Base-by-base conservation (phyloP, 768 basidiomycete species). In the Tricholoma hemisulphureum region DNA sequence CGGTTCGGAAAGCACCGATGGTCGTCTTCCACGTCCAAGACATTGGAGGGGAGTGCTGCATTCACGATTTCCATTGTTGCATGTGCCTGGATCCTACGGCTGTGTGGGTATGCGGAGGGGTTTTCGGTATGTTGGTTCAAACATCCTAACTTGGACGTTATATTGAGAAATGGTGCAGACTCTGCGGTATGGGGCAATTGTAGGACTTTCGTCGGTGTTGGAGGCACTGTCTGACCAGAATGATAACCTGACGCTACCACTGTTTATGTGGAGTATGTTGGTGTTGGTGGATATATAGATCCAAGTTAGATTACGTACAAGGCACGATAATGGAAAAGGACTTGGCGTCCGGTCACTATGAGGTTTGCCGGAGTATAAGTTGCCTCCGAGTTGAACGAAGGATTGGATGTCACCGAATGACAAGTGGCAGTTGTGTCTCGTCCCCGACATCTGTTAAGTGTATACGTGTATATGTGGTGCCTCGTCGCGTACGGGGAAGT, bases 171-270 rank as follows among this genome's bases (percentile, higher is more conserved):
- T 24, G 53, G 61, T 58, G 57, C 72, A 95, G 94, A 82, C 82
- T 46, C 61, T 75, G 45, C 80, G 86, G 23, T 98, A 95, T 70
- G 71, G 79, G 13, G 63, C 80, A 45, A 86, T 89, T 28, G 80
- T 87, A 26, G 71, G 73, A n/a, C 67, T 90, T 39, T 80, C 90
- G 4, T 85, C 86, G 2, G 70, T 92, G 41, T 79, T 98, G 62
- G 97, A 99, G 74, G 97, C 94, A 14, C 73, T 95, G 56, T 93
- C 93, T 18, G 88, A 89, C 68, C 97, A 99, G 75, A 98, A 98
- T 73, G 97, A 99, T 74, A 99, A 99, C 73, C 79, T 99, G 63
- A 93, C 92, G 39, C 77, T 99, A 60, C 96, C 97, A n/a, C 75
- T 98, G 72, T 98, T 89, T 71, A 87, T 95, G 78, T 99, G 95